These are phyloP conservation scores for Alternaria sp. DNA, from an alignment of 2,329 filamentous ascomycete genomes.

Conservation along the genomic window DNA sequence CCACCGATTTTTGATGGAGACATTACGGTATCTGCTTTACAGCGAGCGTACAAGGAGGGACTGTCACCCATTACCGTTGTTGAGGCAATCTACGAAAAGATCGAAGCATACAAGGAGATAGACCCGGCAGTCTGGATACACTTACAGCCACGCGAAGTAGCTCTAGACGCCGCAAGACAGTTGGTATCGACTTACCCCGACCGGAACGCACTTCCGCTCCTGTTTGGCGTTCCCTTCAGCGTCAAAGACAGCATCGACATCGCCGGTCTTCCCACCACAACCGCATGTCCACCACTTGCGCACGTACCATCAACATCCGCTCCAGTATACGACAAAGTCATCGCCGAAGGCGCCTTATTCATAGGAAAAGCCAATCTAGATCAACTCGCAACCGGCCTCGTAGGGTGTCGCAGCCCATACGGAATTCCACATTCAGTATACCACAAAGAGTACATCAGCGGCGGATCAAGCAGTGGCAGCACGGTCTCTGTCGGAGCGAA, in stretches of 20 bases:
- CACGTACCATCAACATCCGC: constrained; percentile 58
- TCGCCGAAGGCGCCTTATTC: constrained; percentile 61
- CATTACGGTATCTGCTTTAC: constrained; percentile 53
- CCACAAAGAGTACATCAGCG: constrained; percentile 58
- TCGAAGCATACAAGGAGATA: constrained; percentile 56
- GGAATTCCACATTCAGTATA: constrained; percentile 63
- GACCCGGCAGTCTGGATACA: constrained; percentile 62
- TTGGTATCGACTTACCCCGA: constrained; percentile 51
- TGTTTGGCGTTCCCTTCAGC: constrained; percentile 64
- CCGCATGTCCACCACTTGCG: constrained; percentile 58
- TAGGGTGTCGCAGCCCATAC: constrained; percentile 65
- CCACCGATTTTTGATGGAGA: constrained; percentile 51
- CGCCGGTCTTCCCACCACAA: constrained; percentile 58
- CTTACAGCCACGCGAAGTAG: constrained; percentile 49
- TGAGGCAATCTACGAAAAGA: constrained; percentile 54
- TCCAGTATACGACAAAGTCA: constrained; percentile 58
- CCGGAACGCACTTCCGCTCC: constrained; percentile 52
- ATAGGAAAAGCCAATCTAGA: constrained; percentile 68
- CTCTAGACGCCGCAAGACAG: constrained; percentile 50
- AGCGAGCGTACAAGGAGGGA: constrained; percentile 53
- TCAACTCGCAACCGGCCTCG: constrained; percentile 67
- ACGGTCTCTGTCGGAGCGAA: constrained; percentile 61
- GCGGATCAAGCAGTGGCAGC: constrained; percentile 64
- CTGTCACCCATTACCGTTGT: constrained; percentile 54
- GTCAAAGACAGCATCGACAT: constrained; percentile 65